Evolutionary conservation across 768 basidiomycete species (phyloP).

Genomic region (Lactarius pseudohatsudake): DNA sequence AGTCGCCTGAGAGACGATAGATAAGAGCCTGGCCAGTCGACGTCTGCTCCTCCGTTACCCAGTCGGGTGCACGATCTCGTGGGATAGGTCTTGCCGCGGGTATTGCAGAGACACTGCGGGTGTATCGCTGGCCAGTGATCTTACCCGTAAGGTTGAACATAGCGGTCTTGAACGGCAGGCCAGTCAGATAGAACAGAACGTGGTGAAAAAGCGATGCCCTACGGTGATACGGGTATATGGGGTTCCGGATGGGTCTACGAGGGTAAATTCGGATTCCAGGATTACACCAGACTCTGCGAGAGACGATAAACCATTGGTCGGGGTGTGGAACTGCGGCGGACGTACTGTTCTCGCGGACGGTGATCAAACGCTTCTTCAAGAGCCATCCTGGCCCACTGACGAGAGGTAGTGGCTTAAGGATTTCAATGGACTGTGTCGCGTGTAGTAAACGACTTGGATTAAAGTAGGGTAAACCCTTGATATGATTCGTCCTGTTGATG

Average conservation of each 20-base stretch:
- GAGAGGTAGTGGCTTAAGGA: conserved; percentile 70
- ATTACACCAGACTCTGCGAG: conserved; percentile 71
- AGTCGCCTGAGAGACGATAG: conserved; percentile 53
- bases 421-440: conserved; percentile 75
- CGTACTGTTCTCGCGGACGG: conserved; percentile 81
- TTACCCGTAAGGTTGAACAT: conserved; percentile 46
- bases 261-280: conserved; percentile 57
- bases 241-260: conserved; percentile 61
- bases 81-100: conserved; percentile 39
- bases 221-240: conserved; percentile 46
- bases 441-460: conserved; percentile 72
- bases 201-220: conserved; percentile 18
- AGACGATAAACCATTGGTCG: not conserved
- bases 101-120: conserved; percentile 41
- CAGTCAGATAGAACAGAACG: not conserved
- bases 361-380: conserved; percentile 61
- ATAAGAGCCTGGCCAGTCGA: conserved; percentile 44
- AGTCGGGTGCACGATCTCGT: conserved; percentile 43
- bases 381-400: conserved; percentile 82
- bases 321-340: conserved; percentile 4
- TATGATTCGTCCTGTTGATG: conserved; percentile 37
- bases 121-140: conserved; percentile 40
- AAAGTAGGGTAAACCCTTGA: conserved; percentile 70
- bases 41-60: conserved; percentile 42
- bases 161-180: not conserved